These are phyloP conservation scores for Chlamydomonas sp. DNA, from an alignment of 139 green algal species.

Conservation along the genomic window DNA sequence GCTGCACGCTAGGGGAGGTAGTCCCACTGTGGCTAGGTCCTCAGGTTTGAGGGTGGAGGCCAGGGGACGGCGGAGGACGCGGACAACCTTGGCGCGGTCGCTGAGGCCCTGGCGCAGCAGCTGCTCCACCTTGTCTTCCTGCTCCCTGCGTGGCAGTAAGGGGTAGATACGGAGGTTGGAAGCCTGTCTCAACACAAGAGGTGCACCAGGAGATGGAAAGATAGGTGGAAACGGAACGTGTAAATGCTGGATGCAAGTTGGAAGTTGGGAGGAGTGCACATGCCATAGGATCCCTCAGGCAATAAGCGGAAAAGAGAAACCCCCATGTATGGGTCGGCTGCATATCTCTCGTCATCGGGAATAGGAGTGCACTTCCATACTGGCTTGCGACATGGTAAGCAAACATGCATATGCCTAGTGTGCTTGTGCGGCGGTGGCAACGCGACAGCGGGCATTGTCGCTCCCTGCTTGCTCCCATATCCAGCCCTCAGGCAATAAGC, in stretches of 20 bases:
- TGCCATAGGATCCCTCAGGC: constrained; percentile 40
- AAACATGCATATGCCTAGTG: neutral
- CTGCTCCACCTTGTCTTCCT: constrained; percentile 55
- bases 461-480: too few relatives aligned
- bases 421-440: neutral
- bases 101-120: constrained; percentile 62
- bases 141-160: constrained; percentile 40
- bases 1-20: neutral
- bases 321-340: constrained; percentile 11
- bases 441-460: neutral
- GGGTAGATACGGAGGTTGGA: neutral
- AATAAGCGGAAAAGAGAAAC: constrained; percentile 53
- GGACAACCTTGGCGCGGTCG: constrained; percentile 62
- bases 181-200: neutral
- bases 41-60: neutral
- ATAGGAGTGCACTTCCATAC: neutral
- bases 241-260: neutral
- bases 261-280: neutral
- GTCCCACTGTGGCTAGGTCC: neutral
- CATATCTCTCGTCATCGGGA: constrained; percentile 41
- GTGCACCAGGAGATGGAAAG: neutral
- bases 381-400: neutral
- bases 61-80: constrained; percentile 39
- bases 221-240: neutral
- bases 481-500: constrained; percentile 58